Base-by-base conservation (phyloP, 2,329 filamentous ascomycete genomes). In the Aspergillus aculeatus region DNA sequence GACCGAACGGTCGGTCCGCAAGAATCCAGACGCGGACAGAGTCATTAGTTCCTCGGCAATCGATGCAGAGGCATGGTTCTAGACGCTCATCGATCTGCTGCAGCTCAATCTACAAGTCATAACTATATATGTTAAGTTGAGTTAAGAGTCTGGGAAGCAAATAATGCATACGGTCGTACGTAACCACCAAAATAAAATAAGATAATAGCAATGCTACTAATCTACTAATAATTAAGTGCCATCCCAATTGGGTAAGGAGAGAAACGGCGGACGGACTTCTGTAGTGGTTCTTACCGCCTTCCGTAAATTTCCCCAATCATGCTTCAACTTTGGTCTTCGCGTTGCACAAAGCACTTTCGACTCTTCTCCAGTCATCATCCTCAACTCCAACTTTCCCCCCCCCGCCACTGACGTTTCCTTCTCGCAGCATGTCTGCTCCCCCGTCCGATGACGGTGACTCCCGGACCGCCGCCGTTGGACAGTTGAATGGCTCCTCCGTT, bases 391-490 rank as follows among this genome's bases (percentile, higher is more conserved):
- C 11, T 14, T 12, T 19, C 26, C 24, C 41, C 23, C 24, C 41
- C 35, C 29, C 21, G 41, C 24, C 38, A 41, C 7, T 16, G 35
- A n/a, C 16, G 16, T 16, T 35, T 7, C 14, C 12, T 16, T 47
- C 38, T 32, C 5, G 26, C 56, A 65, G 52, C 38, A 74, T 73
- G 71, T 24, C 69, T 52, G 64, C 67, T 31, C 63, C 59, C 29
- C 68, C 71, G 29, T 71, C 66, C 48, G 72, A 76, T 52, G 74
- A 78, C 32, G 70, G 72, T 52, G 75, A 83, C 64, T 83, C 81
- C 19, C 74, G 81, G 51, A 82, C 78, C 41, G 78, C 77, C 50
- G 71, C 75, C 2, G 71, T 82, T 24, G 78, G 79, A 50, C 69
- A 66, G 16, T 68, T 66, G 29, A 66, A 67, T 31, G 62, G 60